phyloP scores from a whole-genome alignment of 1,284 basidiomycete genomes.

The Trametes sp. region DNA sequence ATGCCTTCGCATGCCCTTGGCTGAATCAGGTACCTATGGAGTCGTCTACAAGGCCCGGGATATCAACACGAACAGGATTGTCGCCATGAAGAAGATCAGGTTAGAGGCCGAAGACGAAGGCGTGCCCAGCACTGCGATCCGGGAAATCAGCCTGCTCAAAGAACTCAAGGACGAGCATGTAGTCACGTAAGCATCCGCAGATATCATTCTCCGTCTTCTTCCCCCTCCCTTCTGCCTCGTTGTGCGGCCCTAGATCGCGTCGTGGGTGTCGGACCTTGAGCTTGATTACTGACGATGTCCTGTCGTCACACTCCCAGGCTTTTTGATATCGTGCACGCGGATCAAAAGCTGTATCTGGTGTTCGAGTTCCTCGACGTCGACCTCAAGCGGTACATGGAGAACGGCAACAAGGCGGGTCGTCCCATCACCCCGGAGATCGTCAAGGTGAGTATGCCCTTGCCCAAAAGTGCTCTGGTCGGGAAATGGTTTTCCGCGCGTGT shows the following conservation, averaged over 20 bases:
- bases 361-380: conserved; percentile 97
- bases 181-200: conserved; percentile 71
- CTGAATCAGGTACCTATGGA: conserved; percentile 88
- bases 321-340: conserved; percentile 96
- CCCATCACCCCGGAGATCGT: conserved; percentile 82
- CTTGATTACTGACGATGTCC: conserved; percentile 19
- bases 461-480: neutral
- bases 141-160: conserved; percentile 97
- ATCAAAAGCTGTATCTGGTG: conserved; percentile 96
- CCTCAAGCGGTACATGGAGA: conserved; percentile 96
- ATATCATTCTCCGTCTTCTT: neutral
- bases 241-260: conserved; percentile 14
- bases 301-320: conserved; percentile 61
- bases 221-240: conserved; percentile 20
- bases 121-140: conserved; percentile 96
- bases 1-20: conserved; percentile 3
- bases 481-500: neutral
- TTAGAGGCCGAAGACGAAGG: conserved; percentile 98
- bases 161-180: conserved; percentile 97
- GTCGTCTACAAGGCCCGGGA: conserved; percentile 96
- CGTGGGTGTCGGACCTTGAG: conserved; percentile 8
- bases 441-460: conserved; percentile 69
- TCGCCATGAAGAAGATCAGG: conserved; percentile 97
- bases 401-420: conserved; percentile 73
- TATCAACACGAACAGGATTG: conserved; percentile 77